Base-by-base conservation (phyloP, 108 stramenopile genomes). In the Cyclotella cryptica region DNA sequence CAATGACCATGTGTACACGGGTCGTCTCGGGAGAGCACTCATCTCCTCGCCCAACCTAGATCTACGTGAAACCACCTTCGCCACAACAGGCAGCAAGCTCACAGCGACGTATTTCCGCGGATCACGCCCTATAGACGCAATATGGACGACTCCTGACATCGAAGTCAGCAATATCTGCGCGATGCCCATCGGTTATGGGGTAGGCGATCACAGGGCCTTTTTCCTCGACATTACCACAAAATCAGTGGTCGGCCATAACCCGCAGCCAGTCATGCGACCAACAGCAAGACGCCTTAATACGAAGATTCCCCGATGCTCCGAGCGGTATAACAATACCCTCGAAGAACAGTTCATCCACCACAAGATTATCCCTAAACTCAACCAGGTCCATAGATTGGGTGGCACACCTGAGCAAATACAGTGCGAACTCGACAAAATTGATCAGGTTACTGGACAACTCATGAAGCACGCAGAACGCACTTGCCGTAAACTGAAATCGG, bases 71-170 rank as follows among this genome's bases (percentile, higher is more conserved):
- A 29, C 29, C 0, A 59, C 62, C 15, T 24, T 35, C 19, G 63
- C 47, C 7, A 42, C 39, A 15, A 78, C 69, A 11, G 14, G 47
- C 10, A 30, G 62, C 11, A 41, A 49, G 17, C 27, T 63, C 0
- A 61, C 61, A 1, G 61, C 60, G 1, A 78, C 70, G 15, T 61
- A 53, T 24, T 78, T 78, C 49, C 44, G 62, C 0, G 77, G 70
- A 15, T 43, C 30, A 12, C 40, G 62, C 27, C 77, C 69, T 0
- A 78, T 78, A 14, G 77, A 77, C 43, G 75, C 49, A 0, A 24
- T 71, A 2, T 77, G 68, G 69, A 55, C 68, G 1, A 70, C 54
- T 0, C 9, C 9, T 10, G 69, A 70, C 30, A 28, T 77, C 1
- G 27, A 68, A 3, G 28, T 71, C 0, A 35, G 10, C 6, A 30